Base-by-base conservation (phyloP, 306 rosid species). In the Prunus kanzakura region DNA sequence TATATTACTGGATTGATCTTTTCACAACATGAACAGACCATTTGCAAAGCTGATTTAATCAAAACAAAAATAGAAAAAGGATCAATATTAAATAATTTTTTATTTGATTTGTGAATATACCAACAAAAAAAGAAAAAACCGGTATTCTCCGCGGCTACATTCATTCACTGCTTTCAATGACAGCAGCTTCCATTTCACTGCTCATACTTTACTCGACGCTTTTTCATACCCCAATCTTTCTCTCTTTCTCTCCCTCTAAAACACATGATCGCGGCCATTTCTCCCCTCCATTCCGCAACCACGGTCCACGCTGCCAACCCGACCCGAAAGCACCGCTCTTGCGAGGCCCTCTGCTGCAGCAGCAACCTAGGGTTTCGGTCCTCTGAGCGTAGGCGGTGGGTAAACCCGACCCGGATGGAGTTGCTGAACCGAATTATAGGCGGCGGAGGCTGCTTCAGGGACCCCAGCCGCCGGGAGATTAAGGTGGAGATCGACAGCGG, bases 401-500 rank as follows among this genome's bases (percentile, higher is more conserved):
- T 61, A 13, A 41, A 19, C 16, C 18, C 13, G 72, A 16, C 38
- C 52, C 70, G 63, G 78, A 86, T 88, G 95, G 89, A 85, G 19
- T 32, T 81, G 20, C 46, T 81, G 68, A 82, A 78, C 61, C 75
- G 80, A 47, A 20, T 85, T 25, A 43, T 73, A 54, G 79, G 80
- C 67, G 76, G 56, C 67, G 76, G 56, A 25, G 79, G 84, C 47
- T 84, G 81, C 88, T 78, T 79, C 67, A 65, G 63, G 79, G 66
- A n/a, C 57, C 65, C 62, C 62, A 38, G 43, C 13, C 61, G 50
- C 45, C 73, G 69, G 64, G 74, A 74, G 19, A n/a, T 85, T 14
- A 81, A 67, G 81, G 79, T 81, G 8, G 89, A 87, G 69, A 23
- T 69, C 29, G 89, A 85, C 45, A 51, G 81, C 76, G 76, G 71